A percentile compares a stretch with the other conserved stretches of the same genome.
Conservation (phyloP, 2,329 filamentous ascomycete species). For the Penicillium sp. region DNA sequence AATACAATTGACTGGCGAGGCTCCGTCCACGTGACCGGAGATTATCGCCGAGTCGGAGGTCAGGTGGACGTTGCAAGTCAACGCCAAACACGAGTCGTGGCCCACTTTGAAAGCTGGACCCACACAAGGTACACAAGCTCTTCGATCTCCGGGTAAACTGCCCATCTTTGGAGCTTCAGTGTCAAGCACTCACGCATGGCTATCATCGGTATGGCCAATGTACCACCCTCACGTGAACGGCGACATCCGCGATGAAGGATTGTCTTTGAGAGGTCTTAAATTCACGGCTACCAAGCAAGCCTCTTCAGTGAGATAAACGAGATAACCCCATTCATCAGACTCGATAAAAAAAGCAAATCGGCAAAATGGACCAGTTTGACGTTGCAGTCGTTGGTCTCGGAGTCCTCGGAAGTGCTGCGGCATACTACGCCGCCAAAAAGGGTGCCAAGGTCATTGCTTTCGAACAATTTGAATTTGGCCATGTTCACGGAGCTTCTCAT, state of each 20-base stretch:
- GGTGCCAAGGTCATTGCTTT: conserved; percentile 37
- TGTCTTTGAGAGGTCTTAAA: not conserved
- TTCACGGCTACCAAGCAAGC: not conserved
- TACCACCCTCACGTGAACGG: conserved; percentile 1
- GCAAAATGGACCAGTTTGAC: conserved; percentile 32
- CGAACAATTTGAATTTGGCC: conserved; percentile 39
- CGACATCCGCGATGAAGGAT: not conserved
- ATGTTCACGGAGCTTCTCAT: conserved; percentile 38
- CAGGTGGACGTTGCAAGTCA: not conserved
- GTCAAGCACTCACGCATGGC: not conserved
- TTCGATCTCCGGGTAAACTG: not conserved
- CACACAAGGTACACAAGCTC: not conserved
- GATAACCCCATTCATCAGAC: not conserved
- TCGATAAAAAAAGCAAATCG: not conserved
- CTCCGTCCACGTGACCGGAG: conserved; percentile 4
- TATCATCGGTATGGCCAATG: not conserved
- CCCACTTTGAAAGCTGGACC: not conserved
- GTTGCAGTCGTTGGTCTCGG: conserved; percentile 39
- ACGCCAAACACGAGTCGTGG: not conserved
- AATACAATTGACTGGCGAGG: not conserved
- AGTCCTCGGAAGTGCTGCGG: conserved; percentile 36
- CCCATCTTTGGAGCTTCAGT: not conserved
- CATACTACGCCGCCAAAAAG: conserved; percentile 35
- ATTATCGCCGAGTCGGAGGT: not conserved
- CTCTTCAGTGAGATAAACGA: not conserved